Percentiles rank a stretch among this genome's conserved stretches.
phyloP scores from a whole-genome alignment of 306 rosid species.

The Macrotyloma uniflorum region DNA sequence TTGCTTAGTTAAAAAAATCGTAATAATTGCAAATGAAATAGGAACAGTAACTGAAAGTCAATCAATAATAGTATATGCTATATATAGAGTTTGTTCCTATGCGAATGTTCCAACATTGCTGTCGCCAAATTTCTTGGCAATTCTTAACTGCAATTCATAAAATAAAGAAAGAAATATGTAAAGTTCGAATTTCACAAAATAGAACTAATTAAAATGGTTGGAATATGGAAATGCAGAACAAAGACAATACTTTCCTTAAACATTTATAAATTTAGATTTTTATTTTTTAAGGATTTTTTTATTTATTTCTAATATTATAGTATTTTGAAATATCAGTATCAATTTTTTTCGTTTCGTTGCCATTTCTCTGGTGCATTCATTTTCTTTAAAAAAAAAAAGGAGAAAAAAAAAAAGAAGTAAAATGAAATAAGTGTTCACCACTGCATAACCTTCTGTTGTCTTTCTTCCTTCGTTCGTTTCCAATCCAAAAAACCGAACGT shows the following conservation, averaged over 20 bases:
- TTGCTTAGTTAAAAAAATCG: no score
- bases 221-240: no score
- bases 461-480: neutral
- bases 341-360: neutral
- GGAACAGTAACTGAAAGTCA: no score
- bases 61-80: no score
- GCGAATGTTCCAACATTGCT: no score
- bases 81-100: no score
- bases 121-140: no score
- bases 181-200: no score
- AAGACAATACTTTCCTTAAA: neutral
- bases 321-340: neutral
- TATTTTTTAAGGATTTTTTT: neutral
- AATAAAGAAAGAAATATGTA: no score
- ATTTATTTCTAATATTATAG: neutral
- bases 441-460: neutral
- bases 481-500: neutral
- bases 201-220: no score
- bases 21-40: neutral
- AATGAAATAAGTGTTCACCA: neutral
- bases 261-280: neutral
- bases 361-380: neutral
- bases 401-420: neutral
- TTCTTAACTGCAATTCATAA: neutral
- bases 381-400: neutral